Evolutionary conservation across 2,329 filamentous ascomycete genomes (phyloP), one percentile per base, ranked within the genome.

Genomic region (Phoma sp.): DNA sequence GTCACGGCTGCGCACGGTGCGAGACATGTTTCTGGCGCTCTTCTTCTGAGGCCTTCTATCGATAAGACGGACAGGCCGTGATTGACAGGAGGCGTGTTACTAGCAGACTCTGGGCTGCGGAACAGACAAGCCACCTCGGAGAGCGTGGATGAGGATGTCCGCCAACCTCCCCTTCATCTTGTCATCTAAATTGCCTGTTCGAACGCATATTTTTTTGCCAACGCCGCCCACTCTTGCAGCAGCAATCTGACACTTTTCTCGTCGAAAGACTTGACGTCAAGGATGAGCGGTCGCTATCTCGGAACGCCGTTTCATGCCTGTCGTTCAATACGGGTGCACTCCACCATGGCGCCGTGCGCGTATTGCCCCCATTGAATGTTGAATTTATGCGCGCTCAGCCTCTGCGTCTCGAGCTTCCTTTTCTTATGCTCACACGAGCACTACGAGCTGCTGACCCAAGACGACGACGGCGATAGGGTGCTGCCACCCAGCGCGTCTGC

Each of bases 241-340:
- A 46, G 47, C 30, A 40, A 56, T 42, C 49, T 34, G 42, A 34
- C 37, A 30, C 17, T 14, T 42, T 40, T 40, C 21, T 42, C 30
- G 23, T 33, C 42, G 15, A 28, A 37, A 38, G 15, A 25, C 37
- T 46, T 63, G 60, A 63, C 60, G 58, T 63, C 60, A 59, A 58
- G 39, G 25, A 45, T 49, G 29, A 26, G 18, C 37, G 48, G 45
- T 36, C 45, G 43, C 32, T 54, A 43, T 45, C 26, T 50, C 48
- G 55, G 43, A 47, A 42, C 42, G 26, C 47, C 51, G 51, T 54
- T 54, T 54, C 51, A 54, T 47, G 45, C 51, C 33, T 12, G 51
- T 46, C 45, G 46, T 45, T 45, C 39, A 42, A 54, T 54, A 54
- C 51, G 45, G 51, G 15, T 29, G 39, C 33, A 28, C 33, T 46